Evolutionary conservation across 306 rosid species (phyloP).

Genomic region (Albizia julibrissin): DNA sequence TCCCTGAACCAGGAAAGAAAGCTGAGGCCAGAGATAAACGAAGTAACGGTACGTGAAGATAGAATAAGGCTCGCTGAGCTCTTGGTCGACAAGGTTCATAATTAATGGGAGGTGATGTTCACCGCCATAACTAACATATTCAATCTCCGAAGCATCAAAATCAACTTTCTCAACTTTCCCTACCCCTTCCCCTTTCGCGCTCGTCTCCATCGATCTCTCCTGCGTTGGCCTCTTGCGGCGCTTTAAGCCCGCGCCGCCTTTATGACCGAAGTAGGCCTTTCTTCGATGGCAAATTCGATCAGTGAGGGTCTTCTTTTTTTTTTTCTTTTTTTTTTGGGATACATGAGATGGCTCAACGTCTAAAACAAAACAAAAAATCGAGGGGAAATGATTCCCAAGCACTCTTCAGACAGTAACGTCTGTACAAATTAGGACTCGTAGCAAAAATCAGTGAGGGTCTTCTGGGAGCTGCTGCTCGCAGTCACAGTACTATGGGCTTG

Average conservation of each 20-base stretch:
- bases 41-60: constrained; percentile 96
- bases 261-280: background rate
- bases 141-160: constrained; percentile 60
- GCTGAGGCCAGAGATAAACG: constrained; percentile 97
- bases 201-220: constrained; percentile 32
- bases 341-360: too few relatives aligned
- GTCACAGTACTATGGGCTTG: background rate
- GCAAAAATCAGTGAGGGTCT: background rate
- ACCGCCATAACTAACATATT: constrained; percentile 81
- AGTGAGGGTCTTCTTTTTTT: background rate
- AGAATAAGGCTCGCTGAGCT: constrained; percentile 98
- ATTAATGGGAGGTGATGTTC: constrained; percentile 88
- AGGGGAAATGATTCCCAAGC: too few relatives aligned
- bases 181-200: constrained; percentile 30
- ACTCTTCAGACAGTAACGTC: too few relatives aligned
- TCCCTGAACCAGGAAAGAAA: constrained; percentile 69
- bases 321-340: too few relatives aligned
- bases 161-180: constrained; percentile 42
- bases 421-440: too few relatives aligned
- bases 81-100: constrained; percentile 87
- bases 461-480: background rate
- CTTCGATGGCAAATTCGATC: background rate
- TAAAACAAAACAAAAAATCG: too few relatives aligned
- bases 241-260: background rate
- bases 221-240: background rate